Evolutionary conservation across 768 basidiomycete genomes (phyloP), one percentile per base, ranked within the genome.

Genomic region (Lactifluus subvellereus): DNA sequence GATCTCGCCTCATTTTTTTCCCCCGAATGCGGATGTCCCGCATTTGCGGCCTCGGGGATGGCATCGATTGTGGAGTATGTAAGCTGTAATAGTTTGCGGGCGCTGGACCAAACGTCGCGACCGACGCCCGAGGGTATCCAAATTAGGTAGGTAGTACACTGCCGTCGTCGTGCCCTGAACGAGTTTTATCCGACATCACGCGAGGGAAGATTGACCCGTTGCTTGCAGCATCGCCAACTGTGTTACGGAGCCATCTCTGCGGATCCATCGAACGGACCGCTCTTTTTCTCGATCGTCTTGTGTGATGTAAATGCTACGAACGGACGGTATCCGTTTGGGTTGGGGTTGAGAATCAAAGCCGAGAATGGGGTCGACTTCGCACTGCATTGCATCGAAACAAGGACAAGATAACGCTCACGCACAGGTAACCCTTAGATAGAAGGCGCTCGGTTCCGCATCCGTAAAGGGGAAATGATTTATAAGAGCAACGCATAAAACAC

Each of bases 161-260:
- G 13, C 8, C 14, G 13, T 42, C 22, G 54, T 14, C 16, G 5
- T n/a, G 27, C 54, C 32, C 43, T 57, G 56, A 57, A 47, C n/a
- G 56, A 35, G 45, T 35, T 40, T 56, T 61, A 54, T 7, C 53
- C 53, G 49, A 57, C 40, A 57, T 56, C 54, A 61, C 60, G 33
- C 8, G 47, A 27, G 54, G 40, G 43, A 9, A 38, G 53, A 55
- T 55, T 61, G 22, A 35, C 6, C n/a, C 27, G 11, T 14, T 49
- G 20, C 18, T 27, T 20, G n/a, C 35, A 22, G n/a, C 54, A 30
- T 16, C 14, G 18, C 18, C 27, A 27, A 27, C 27, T 27, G 7
- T 40, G 14, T 2, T 30, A 50, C 54, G 48, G 61, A 56, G 42
- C 55, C 56, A 57, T 53, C 33, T 20, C 7, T 50, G 33, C 43